phyloP scores from a whole-genome alignment of 2,329 filamentous ascomycete species.

The Sporothrix luriei region DNA sequence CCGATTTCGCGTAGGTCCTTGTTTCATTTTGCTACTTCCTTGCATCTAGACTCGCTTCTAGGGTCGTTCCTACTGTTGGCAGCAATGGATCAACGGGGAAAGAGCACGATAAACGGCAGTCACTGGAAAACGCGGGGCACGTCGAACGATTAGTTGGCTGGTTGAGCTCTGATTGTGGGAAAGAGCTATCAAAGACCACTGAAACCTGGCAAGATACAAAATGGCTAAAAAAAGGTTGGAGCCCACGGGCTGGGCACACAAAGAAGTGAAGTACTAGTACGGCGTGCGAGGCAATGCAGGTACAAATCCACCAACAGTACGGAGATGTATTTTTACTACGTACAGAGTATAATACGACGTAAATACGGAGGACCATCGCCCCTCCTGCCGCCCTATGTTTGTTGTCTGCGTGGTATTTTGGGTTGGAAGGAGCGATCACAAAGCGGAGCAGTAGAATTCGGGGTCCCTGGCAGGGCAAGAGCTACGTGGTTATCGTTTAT shows the following conservation, averaged over 20 bases:
- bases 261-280: not conserved
- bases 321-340: not conserved
- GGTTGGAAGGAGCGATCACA: slow-evolving; percentile 21
- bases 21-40: not conserved
- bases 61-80: slow-evolving; percentile 9
- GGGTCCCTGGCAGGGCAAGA: slow-evolving; percentile 16
- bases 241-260: not conserved
- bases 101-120: not conserved
- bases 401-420: not conserved
- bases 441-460: slow-evolving; percentile 28
- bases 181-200: not conserved
- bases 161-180: not conserved
- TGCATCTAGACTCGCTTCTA: not conserved
- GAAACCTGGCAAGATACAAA: not conserved
- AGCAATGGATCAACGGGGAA: not conserved
- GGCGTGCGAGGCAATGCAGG: no score
- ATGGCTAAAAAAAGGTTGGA: not conserved
- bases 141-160: not conserved
- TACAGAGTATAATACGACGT: no score
- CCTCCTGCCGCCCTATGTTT: slow-evolving; percentile 7
- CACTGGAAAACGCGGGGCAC: slow-evolving; percentile 1
- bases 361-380: not conserved
- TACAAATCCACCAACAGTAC: not conserved
- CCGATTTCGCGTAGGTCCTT: not conserved
- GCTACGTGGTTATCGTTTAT: slow-evolving; percentile 2